Evolutionary conservation across 192 early-diverging fungal species (phyloP), one percentile per base, ranked within the genome.

Genomic region (Coemansia sp.): DNA sequence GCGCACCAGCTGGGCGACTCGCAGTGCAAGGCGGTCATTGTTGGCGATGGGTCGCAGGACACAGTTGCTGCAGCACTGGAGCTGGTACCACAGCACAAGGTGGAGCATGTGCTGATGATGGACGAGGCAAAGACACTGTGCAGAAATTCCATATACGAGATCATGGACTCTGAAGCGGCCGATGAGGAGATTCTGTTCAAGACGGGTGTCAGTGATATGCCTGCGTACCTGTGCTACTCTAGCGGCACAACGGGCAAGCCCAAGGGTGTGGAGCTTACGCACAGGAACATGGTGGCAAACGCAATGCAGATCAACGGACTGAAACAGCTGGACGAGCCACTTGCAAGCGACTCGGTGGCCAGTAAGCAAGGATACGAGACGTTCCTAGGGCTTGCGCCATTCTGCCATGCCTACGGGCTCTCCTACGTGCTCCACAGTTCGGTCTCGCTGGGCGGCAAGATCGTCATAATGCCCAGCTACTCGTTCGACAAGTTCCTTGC

Each of bases 391-490:
- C 62, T 81, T 34, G 72, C 73, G 40, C 95, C 95, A 0, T 89
- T 93, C 53, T 91, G 82, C 72, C 89, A 91, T 54, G 83, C 84
- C 47, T 90, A 86, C 59, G 88, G 87, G 27, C 81, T 88, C 29
- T 86, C 84, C 22, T 84, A 82, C 42, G 79, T 81, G 36, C 60
- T 81, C 55, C 78, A 75, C 47, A 74, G 72, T 54, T 65, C 78
- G 3, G 68, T 81, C 22, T 30, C 62, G 0, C 59, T 73, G 33
- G 76, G 76, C 47, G 76, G 76, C 31, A 65, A 57, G 19, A 81
- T 87, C 17, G 84, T 94, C 11, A 85, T 94, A 20, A 86, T 93
- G 77, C 81, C 87, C 22, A 85, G 83, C 61, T 97, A 92, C 70
- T 82, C 85, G 36, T 77, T 93, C 29, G 75, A 74, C 0, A 50